phyloP scores from a whole-genome alignment of 2,329 filamentous ascomycete genomes.

The Thielaviopsis ethacetica region DNA sequence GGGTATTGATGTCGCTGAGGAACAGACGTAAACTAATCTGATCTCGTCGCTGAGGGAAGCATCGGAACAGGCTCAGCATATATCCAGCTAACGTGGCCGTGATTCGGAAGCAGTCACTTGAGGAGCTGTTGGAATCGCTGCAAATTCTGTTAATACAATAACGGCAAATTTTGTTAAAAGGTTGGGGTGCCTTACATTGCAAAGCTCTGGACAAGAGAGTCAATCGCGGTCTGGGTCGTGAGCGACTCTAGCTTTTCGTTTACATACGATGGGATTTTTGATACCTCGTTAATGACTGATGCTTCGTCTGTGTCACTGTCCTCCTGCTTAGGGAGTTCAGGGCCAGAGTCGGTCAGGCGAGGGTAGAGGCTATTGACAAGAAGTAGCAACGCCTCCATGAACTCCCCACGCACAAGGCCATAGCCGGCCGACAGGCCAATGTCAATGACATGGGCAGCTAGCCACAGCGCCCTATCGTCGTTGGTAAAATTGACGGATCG shows the following conservation, averaged over 20 bases:
- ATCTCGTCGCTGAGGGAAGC: conserved; percentile 67
- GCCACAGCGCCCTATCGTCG: conserved; percentile 37
- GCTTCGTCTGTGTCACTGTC: not conserved
- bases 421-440: conserved; percentile 25
- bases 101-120: not conserved
- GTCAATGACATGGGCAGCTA: conserved; percentile 51
- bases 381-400: not conserved
- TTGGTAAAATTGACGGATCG: conserved; percentile 16
- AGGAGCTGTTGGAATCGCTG: not conserved
- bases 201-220: conserved; percentile 3
- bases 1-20: conserved; percentile 46
- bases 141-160: not conserved
- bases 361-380: not conserved
- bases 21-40: conserved; percentile 94
- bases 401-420: not conserved
- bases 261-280: conserved; percentile 1
- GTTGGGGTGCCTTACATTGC: not conserved
- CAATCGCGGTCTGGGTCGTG: conserved; percentile 4
- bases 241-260: conserved; percentile 1
- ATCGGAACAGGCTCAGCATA: conserved; percentile 66
- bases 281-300: too few species aligned
- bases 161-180: not conserved
- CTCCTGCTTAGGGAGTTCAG: not conserved
- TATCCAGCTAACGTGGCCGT: conserved; percentile 47
- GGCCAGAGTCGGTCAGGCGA: not conserved